Base-by-base conservation (phyloP, 495 filamentous ascomycete genomes). In the Xylaria telfairii region DNA sequence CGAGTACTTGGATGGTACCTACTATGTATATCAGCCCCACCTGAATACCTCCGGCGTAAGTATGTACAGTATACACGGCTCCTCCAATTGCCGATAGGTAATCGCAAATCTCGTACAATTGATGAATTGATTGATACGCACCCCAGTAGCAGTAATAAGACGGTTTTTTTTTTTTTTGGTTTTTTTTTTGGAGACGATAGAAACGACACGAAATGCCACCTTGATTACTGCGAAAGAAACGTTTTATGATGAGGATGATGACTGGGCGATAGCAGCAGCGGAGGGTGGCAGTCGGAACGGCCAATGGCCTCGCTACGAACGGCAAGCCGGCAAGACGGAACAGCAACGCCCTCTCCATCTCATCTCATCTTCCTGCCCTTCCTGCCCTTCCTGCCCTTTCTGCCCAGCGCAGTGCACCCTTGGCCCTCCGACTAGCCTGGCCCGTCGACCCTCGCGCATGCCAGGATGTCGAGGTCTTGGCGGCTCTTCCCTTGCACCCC, bases 311-410 rank as follows among this genome's bases (percentile, higher is more conserved):
- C 51, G 47, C 49, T 63, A 37, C 28, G 59, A 30, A 68, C 54
- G 63, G 70, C 70, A 66, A 65, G 68, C 15, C 70, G 62, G 46
- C 67, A 51, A 69, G 57, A 69, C 28, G 67, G 67, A 44, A 32
- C 4, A 21, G 51, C 54, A 69, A n/a, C 9, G 56, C 34, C 37
- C n/a, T n/a, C n/a, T n/a, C n/a, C n/a, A n/a, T 51, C 24, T 42
- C 54, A 5, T 21, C 17, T 37, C 21, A 24, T 61, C n/a, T 30
- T 26, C n/a, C 28, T 19, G 6, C 32, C 15, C 8, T 37, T 37
- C 8, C 8, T 37, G 8, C n/a, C n/a, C n/a, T n/a, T n/a, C n/a
- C n/a, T n/a, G n/a, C n/a, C n/a, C n/a, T 37, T 8, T 37, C 34
- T 37, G 34, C 34, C 34, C 34, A 37, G 34, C 34, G 8, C n/a